Conservation (phyloP, 31 red algal genomes). For the Porphyra umbilicalis region DNA sequence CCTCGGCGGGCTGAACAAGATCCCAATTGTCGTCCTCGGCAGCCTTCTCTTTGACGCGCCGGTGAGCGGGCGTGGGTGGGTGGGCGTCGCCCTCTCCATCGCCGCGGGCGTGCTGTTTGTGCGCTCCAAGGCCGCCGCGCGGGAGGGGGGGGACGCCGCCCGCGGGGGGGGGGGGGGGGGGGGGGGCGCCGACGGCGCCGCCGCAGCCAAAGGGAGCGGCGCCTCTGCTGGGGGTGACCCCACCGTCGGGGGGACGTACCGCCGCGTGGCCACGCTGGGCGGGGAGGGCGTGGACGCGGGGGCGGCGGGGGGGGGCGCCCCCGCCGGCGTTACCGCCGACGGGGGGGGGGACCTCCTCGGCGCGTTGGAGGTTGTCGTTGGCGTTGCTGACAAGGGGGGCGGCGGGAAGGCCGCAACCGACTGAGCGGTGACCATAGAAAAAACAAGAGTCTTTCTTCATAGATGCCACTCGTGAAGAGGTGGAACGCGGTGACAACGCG, state of each 20-base stretch:
- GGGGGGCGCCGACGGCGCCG: not conserved
- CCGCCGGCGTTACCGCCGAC: not conserved
- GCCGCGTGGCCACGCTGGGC: not conserved
- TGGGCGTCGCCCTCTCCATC: conserved; percentile 83
- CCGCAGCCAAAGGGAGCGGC: not conserved
- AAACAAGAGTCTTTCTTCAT: too few species aligned
- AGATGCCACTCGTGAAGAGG: too few species aligned
- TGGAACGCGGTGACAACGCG: too few species aligned
- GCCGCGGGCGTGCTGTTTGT: conserved; percentile 75
- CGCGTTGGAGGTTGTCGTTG: not conserved
- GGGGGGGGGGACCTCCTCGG: not conserved
- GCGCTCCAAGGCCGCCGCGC: conserved; percentile 31
- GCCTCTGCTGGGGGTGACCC: not conserved
- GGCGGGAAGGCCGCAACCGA: not conserved
- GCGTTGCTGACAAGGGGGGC: not conserved
- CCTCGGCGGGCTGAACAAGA: conserved; percentile 83
- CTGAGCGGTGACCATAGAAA: too few species aligned
- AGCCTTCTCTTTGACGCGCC: conserved; percentile 71
- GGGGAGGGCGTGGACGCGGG: too few species aligned
- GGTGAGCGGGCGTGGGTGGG: conserved; percentile 58
- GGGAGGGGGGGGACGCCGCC: not conserved
- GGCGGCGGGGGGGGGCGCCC: not conserved
- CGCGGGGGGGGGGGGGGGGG: not conserved
- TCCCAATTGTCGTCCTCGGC: conserved; percentile 77
- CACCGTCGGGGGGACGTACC: not conserved